Percentiles rank a stretch among this genome's conserved stretches.
Evolutionary conservation across 345 rosid genomes (phyloP).

Genomic region (Eucalyptus melliodora): DNA sequence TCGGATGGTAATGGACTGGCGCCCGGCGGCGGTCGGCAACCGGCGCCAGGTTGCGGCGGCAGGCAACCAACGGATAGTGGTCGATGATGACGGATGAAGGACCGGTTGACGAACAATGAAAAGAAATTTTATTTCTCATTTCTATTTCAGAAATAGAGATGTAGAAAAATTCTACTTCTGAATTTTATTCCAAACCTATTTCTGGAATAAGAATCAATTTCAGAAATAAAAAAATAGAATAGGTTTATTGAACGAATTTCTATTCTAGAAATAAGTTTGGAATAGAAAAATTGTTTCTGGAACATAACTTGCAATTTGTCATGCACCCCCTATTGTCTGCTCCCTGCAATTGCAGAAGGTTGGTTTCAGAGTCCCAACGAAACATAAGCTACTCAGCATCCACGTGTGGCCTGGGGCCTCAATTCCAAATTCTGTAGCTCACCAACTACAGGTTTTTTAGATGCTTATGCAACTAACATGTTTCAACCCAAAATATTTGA

Average conservation of each 20-base stretch:
- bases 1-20: accelerated
- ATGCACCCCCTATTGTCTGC: background rate
- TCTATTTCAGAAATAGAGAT: too few relatives aligned
- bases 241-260: too few relatives aligned
- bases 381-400: background rate
- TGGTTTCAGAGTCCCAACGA: background rate
- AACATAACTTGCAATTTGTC: too few relatives aligned
- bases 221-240: too few relatives aligned
- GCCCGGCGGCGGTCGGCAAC: accelerated
- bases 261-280: accelerated
- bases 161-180: too few relatives aligned
- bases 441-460: background rate
- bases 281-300: too few relatives aligned
- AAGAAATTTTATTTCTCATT: too few relatives aligned
- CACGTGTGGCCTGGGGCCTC: background rate
- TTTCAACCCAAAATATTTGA: background rate
- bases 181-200: too few relatives aligned
- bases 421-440: background rate
- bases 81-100: accelerated
- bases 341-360: background rate
- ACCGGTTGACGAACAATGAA: too few relatives aligned
- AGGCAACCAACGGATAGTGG: accelerated
- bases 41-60: accelerated
- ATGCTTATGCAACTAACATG: background rate
- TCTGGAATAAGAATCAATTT: accelerated